Evolutionary conservation across 768 basidiomycete genomes (phyloP).

Genomic region (Tricholoma sp.): DNA sequence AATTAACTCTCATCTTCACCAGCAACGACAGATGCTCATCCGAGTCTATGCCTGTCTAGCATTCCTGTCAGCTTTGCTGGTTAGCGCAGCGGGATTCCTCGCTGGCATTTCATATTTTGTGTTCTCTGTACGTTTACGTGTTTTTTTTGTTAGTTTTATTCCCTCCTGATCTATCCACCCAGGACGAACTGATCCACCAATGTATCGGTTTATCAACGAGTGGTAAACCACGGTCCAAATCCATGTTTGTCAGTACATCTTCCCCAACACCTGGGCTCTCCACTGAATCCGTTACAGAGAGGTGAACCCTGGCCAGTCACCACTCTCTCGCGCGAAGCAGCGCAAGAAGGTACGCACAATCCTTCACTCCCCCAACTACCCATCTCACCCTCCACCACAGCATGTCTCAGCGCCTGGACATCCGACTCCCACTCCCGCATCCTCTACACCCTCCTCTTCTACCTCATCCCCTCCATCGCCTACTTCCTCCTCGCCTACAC

Average conservation of each 20-base stretch:
- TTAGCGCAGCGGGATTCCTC: constrained; percentile 30
- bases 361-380: neutral
- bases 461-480: constrained; percentile 29
- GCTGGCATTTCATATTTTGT: constrained; percentile 33
- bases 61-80: constrained; percentile 30
- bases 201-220: constrained; percentile 28
- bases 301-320: constrained; percentile 27
- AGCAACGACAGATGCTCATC: constrained; percentile 22
- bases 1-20: neutral
- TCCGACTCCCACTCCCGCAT: constrained; percentile 32
- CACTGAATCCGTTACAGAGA: constrained; percentile 16
- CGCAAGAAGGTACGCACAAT: constrained; percentile 29
- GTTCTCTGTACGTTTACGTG: constrained; percentile 27
- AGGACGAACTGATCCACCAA: constrained; percentile 35
- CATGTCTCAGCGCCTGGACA: constrained; percentile 35
- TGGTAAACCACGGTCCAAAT: constrained; percentile 30
- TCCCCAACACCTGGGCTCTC: too few relatives aligned
- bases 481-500: constrained; percentile 32
- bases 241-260: constrained; percentile 28
- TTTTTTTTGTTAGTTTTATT: neutral
- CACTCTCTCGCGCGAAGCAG: constrained; percentile 17
- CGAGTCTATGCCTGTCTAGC: constrained; percentile 19
- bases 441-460: constrained; percentile 32
- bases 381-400: constrained; percentile 13
- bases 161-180: neutral